These are phyloP conservation scores for Trichosporon asahii DNA, from an alignment of 1,284 basidiomycete species.

Conservation along the genomic window DNA sequence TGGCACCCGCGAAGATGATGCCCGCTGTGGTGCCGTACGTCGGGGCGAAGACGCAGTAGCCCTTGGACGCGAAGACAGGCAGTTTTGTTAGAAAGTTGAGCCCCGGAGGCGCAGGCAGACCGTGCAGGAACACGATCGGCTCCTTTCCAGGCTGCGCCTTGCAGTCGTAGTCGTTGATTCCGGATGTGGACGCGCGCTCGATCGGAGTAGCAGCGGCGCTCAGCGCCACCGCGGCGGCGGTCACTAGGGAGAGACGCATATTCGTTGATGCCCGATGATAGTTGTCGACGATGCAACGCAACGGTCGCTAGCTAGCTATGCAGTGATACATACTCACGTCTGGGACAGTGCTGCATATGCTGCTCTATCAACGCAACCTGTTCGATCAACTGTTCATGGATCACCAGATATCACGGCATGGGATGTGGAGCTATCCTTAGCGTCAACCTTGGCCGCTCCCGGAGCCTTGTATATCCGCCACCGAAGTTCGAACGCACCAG, in stretches of 20 bases:
- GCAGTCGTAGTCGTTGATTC: conserved; percentile 18
- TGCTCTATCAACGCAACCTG: not conserved
- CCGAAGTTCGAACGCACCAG: no score
- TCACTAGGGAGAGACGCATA: not conserved
- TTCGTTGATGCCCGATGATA: no score
- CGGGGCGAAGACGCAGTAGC: not conserved
- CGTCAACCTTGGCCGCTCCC: not conserved
- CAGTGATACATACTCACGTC: no score
- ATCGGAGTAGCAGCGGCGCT: not conserved
- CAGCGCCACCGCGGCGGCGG: not conserved
- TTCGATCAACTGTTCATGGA: not conserved
- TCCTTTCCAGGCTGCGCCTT: conserved; percentile 3
- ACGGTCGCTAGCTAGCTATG: no score
- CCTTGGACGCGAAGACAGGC: not conserved
- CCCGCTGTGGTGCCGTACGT: not conserved
- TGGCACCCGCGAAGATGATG: not conserved
- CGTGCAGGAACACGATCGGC: conserved; percentile 19
- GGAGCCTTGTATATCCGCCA: not conserved
- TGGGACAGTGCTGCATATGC: no score
- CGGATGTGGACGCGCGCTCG: not conserved
- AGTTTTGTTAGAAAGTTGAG: conserved; percentile 15
- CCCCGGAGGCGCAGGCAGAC: conserved; percentile 10
- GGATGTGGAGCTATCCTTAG: not conserved
- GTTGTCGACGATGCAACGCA: no score
- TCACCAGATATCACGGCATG: not conserved